phyloP scores from a whole-genome alignment of 352 stramenopile genomes.

The Phytophthora nicotianae region DNA sequence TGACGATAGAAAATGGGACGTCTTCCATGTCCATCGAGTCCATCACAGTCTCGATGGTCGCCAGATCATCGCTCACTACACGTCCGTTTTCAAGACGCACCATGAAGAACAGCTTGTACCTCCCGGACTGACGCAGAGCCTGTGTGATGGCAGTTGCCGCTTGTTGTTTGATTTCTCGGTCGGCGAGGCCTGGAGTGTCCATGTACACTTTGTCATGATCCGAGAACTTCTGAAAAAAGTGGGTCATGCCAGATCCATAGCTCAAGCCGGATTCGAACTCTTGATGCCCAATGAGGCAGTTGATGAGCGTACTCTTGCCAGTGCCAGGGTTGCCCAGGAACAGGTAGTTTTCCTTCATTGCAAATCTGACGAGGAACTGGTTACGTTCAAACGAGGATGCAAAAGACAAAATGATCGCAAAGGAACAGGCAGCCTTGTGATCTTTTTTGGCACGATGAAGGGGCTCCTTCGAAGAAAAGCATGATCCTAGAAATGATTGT shows the following conservation, averaged over 20 bases:
- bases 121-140: slow-evolving; percentile 19
- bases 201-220: slow-evolving; percentile 30
- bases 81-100: slow-evolving; percentile 26
- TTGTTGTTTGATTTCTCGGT: background rate
- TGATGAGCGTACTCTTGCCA: slow-evolving; percentile 37
- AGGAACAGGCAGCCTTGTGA: too few species aligned
- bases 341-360: slow-evolving; percentile 14
- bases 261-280: slow-evolving; percentile 15
- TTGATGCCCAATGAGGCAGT: slow-evolving; percentile 19
- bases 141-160: slow-evolving; percentile 16
- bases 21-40: slow-evolving; percentile 16
- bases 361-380: background rate
- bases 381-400: background rate
- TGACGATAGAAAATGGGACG: slow-evolving; percentile 21
- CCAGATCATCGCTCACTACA: slow-evolving; percentile 21
- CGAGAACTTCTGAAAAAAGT: slow-evolving; percentile 16
- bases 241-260: slow-evolving; percentile 17
- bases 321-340: slow-evolving; percentile 30
- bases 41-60: slow-evolving; percentile 28
- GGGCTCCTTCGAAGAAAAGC: too few species aligned
- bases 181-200: slow-evolving; percentile 30
- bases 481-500: too few species aligned
- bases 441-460: too few species aligned
- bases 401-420: background rate
- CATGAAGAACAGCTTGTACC: slow-evolving; percentile 38